Conservation (phyloP, 495 filamentous ascomycete species). For the Xylaria intraflava region DNA sequence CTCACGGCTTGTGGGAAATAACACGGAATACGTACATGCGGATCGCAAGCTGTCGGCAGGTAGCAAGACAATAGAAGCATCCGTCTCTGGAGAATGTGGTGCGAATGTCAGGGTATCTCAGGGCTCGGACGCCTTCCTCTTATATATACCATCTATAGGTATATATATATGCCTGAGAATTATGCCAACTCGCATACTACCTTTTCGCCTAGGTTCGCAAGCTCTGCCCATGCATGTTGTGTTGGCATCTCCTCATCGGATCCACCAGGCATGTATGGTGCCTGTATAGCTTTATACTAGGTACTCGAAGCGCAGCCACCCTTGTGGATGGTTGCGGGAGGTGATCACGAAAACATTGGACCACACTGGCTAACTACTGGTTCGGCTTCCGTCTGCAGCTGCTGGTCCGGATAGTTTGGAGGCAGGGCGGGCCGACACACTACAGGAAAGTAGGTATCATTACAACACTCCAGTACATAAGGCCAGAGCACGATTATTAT, state of each 20-base stretch:
- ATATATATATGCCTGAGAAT: slow-evolving; percentile 14
- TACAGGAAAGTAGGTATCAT: slow-evolving; percentile 7
- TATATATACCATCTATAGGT: too few species aligned
- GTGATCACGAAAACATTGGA: not conserved
- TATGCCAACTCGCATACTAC: slow-evolving; percentile 24
- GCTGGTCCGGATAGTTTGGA: slow-evolving; percentile 1
- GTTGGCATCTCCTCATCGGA: slow-evolving; percentile 33
- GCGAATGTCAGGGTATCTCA: not conserved
- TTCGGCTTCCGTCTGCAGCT: slow-evolving; percentile 1
- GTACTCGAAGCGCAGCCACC: slow-evolving; percentile 9
- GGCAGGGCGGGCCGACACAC: slow-evolving; percentile 2
- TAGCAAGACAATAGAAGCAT: not conserved
- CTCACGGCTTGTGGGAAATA: not conserved
- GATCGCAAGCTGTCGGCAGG: not conserved
- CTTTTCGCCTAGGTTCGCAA: slow-evolving; percentile 30
- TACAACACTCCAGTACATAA: not conserved
- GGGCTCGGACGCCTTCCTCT: slow-evolving; percentile 12
- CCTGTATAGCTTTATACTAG: slow-evolving; percentile 16
- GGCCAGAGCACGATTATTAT: too few species aligned
- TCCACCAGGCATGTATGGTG: slow-evolving; percentile 26
- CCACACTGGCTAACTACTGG: slow-evolving; percentile 5
- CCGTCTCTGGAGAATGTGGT: not conserved
- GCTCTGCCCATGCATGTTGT: slow-evolving; percentile 34
- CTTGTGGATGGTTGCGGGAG: slow-evolving; percentile 1
- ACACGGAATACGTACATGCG: not conserved